Evolutionary conservation across 2,329 filamentous ascomycete species (phyloP).

Genomic region (Coleophoma eucalyptorum): DNA sequence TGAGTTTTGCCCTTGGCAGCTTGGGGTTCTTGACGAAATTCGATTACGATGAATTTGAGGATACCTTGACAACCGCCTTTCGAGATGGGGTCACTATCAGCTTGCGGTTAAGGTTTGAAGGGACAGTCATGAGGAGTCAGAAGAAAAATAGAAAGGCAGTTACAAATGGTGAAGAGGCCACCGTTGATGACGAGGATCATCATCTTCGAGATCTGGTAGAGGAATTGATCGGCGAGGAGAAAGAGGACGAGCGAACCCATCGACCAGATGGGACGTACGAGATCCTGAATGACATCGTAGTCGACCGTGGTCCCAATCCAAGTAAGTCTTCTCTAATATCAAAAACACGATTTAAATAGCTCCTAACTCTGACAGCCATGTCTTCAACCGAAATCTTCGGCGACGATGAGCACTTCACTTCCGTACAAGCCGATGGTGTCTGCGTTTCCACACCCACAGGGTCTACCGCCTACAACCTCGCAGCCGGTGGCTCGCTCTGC

Average conservation of each 20-base stretch:
- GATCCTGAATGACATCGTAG: conserved; percentile 94
- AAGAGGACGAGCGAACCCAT: conserved; percentile 81
- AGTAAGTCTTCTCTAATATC: conserved; percentile 51
- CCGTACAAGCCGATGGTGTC: conserved; percentile 86
- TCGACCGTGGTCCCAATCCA: conserved; percentile 89
- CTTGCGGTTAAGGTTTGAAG: conserved; percentile 84
- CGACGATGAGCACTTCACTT: conserved; percentile 89
- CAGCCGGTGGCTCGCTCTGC: conserved; percentile 89
- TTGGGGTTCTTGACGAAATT: conserved; percentile 96
- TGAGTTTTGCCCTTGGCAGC: conserved; percentile 88
- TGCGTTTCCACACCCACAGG: conserved; percentile 94
- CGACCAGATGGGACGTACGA: conserved; percentile 79
- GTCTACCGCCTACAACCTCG: conserved; percentile 92
- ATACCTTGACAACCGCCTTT: conserved; percentile 69
- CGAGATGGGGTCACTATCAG: conserved; percentile 84
- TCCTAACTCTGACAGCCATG: conserved; percentile 58
- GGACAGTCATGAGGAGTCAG: conserved; percentile 83
- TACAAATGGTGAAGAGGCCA: conserved; percentile 29
- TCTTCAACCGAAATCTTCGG: conserved; percentile 89
- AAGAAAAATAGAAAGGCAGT: conserved; percentile 32
- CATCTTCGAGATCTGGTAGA: conserved; percentile 71
- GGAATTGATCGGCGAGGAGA: conserved; percentile 83
- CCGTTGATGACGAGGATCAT: conserved; percentile 35
- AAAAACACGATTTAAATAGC: background rate
- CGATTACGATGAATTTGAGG: conserved; percentile 73